A percentile compares a stretch with the other conserved stretches of the same genome.
Evolutionary conservation across 139 green algal species (phyloP).

Genomic region (Chloropicon primus): DNA sequence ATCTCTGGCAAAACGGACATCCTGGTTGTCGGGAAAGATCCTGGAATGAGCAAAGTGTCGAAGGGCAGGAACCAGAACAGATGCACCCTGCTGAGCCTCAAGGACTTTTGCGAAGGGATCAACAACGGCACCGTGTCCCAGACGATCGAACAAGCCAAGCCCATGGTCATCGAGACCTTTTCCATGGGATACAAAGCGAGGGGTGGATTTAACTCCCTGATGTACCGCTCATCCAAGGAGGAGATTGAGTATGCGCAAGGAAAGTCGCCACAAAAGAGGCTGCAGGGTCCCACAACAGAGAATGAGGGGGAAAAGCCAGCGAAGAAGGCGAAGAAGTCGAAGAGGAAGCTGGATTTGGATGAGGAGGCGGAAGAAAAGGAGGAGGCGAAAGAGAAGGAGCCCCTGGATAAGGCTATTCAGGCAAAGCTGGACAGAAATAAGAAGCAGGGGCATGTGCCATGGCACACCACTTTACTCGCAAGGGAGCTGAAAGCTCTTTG

Average conservation of each 20-base stretch:
- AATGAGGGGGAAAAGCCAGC: no score
- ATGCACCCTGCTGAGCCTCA: background rate
- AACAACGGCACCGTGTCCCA: background rate
- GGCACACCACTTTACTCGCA: background rate
- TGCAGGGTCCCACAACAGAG: no score
- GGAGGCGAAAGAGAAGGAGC: background rate
- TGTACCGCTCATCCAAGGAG: background rate
- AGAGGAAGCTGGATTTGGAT: background rate
- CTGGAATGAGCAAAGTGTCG: conserved; percentile 10
- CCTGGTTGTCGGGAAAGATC: conserved; percentile 19
- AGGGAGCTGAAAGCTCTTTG: background rate
- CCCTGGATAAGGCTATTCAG: background rate
- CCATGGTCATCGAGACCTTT: background rate
- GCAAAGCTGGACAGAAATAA: background rate
- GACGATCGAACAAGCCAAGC: background rate
- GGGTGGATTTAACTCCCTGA: background rate
- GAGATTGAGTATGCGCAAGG: background rate
- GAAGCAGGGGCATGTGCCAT: background rate
- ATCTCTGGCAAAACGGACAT: conserved; percentile 19
- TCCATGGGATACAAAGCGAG: background rate
- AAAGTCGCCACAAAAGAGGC: no score
- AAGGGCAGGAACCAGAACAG: background rate
- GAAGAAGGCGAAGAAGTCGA: background rate
- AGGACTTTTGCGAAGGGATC: background rate
- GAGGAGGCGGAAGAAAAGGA: background rate